These are phyloP conservation scores for Pterocarpus macrocarpus DNA, from an alignment of 306 rosid species.

Conservation along the genomic window DNA sequence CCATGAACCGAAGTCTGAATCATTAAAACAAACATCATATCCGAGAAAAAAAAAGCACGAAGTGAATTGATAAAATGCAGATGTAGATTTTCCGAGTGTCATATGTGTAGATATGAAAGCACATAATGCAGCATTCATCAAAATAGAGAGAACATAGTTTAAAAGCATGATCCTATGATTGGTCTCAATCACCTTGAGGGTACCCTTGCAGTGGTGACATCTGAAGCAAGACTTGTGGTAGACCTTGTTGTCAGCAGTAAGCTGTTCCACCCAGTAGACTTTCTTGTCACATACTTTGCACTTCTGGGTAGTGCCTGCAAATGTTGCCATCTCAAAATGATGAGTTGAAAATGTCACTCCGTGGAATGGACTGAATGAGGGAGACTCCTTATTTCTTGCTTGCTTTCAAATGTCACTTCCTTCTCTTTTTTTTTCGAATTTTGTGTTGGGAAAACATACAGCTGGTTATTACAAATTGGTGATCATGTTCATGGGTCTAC, in stretches of 20 bases:
- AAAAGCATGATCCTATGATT: slow-evolving; percentile 7
- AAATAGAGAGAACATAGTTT: slow-evolving; percentile 16
- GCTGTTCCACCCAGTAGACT: slow-evolving; percentile 90
- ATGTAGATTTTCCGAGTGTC: background rate
- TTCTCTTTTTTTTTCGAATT: slow-evolving; percentile 15
- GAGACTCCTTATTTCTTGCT: background rate
- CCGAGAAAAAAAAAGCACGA: slow-evolving; percentile 19
- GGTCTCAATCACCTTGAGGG: slow-evolving; percentile 72
- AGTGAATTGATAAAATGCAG: slow-evolving; percentile 19
- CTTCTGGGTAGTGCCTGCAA: slow-evolving; percentile 92
- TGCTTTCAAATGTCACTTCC: background rate
- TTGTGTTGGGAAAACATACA: slow-evolving; percentile 34
- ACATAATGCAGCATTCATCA: slow-evolving; percentile 16
- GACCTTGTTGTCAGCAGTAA: slow-evolving; percentile 81
- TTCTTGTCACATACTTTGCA: slow-evolving; percentile 94
- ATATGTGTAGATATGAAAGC: background rate
- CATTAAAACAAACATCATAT: slow-evolving; percentile 30
- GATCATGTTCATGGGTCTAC: slow-evolving; percentile 47
- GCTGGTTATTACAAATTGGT: slow-evolving; percentile 45
- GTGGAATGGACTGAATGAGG: no score
- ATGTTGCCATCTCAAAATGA: slow-evolving; percentile 72
- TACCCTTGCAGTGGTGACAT: slow-evolving; percentile 97
- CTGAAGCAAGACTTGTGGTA: slow-evolving; percentile 93
- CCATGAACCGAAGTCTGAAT: background rate
- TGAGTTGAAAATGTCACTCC: background rate